Evolutionary conservation across 768 basidiomycete genomes (phyloP).

Genomic region (Termitomyces sp.): DNA sequence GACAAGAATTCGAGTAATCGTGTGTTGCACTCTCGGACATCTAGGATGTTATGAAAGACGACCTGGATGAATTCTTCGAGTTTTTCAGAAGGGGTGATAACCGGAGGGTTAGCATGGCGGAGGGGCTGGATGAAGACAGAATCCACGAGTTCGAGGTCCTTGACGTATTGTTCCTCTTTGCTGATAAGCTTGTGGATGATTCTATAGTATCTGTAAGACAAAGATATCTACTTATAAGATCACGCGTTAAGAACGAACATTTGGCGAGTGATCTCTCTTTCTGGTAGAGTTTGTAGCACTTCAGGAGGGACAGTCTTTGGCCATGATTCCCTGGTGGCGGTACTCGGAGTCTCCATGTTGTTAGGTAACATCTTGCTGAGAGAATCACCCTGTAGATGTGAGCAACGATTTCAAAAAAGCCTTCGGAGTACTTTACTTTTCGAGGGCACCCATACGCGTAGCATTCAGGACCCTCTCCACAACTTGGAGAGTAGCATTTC

Average conservation of each 20-base stretch:
- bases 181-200: slow-evolving; percentile 87
- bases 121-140: slow-evolving; percentile 53
- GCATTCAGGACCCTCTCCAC: slow-evolving; percentile 71
- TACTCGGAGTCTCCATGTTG: slow-evolving; percentile 27
- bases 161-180: slow-evolving; percentile 86
- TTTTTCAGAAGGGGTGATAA: slow-evolving; percentile 41
- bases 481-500: slow-evolving; percentile 83
- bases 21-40: slow-evolving; percentile 75
- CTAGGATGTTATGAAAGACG: slow-evolving; percentile 84
- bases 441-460: slow-evolving; percentile 81
- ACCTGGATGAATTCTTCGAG: slow-evolving; percentile 82
- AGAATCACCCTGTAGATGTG: slow-evolving; percentile 21
- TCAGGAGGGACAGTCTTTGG: slow-evolving; percentile 37
- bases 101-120: slow-evolving; percentile 33
- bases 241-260: slow-evolving; percentile 32
- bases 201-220: slow-evolving; percentile 20
- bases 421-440: slow-evolving; percentile 32
- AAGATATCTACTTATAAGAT: background rate
- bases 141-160: slow-evolving; percentile 83
- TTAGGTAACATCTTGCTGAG: slow-evolving; percentile 19
- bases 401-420: background rate
- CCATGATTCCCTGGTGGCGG: slow-evolving; percentile 45
- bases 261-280: slow-evolving; percentile 80
- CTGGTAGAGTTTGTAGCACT: slow-evolving; percentile 45
- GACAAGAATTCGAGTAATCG: slow-evolving; percentile 79